Base-by-base conservation (phyloP, 2,329 filamentous ascomycete genomes). In the Pseudodiploospora longispora region DNA sequence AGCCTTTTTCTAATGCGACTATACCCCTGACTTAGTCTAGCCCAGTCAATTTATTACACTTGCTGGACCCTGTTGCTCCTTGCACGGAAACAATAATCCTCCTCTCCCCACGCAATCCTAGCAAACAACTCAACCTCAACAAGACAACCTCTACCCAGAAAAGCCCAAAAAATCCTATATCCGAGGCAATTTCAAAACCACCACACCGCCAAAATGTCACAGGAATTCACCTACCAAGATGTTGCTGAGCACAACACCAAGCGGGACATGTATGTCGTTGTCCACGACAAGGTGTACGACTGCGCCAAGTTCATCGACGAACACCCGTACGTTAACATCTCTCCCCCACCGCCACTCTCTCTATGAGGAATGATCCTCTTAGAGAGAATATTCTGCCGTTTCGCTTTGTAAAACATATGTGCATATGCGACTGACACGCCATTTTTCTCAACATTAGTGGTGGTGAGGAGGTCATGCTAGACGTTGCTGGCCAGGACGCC, bases 201-300 rank as follows among this genome's bases (percentile, higher is more conserved):
- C 27, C 42, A 36, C 43, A 19, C 50, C 49, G 48, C 45, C 54
- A 58, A 57, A 52, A 64, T 64, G 58, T 60, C 61, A 47, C 54
- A 62, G 53, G 72, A 79, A 61, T 78, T 83, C 71, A 93, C 85
- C 59, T 87, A 82, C 71, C 74, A 83, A 61, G 87, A 95, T 68
- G 80, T 95, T 69, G 76, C 85, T 51, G 80, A 81, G 70, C 88
- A 95, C 78, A 87, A 84, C 73, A 82, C 78, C 69, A 96, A 96
- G 82, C 95, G 89, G 78, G 89, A 97, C 67, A 74, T 95, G 53
- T 95, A 78, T 73, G 66, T 96, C 60, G 84, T 96, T 52, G 81
- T 98, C 59, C 87, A 97, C 73, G 90, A 95, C 70, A 95, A 95
- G 76, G 83, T 98, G 72, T 98, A 97, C 80, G 80, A 97, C 68